phyloP scores from a whole-genome alignment of 164 flowering plant species.

The Kingdonia uniflora region DNA sequence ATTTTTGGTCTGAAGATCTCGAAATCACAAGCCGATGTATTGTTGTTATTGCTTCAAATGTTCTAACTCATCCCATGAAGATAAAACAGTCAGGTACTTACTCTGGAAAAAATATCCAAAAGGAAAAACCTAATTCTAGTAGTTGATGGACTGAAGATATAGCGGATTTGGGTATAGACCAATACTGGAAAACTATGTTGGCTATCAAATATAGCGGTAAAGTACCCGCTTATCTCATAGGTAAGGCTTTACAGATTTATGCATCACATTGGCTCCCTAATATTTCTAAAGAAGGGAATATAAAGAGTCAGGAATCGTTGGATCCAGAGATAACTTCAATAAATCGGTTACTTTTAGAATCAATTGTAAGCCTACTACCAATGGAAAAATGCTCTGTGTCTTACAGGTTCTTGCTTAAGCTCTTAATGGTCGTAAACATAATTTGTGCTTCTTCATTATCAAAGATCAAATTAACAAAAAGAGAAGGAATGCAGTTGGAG shows the following conservation, averaged over 20 bases:
- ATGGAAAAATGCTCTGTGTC: conserved; percentile 68
- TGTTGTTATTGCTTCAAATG: conserved; percentile 54
- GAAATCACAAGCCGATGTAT: conserved; percentile 77
- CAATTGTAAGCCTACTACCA: conserved; percentile 79
- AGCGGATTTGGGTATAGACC: conserved; percentile 67
- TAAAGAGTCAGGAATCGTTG: conserved; percentile 15
- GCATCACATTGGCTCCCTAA: conserved; percentile 75
- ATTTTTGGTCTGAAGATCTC: conserved; percentile 66
- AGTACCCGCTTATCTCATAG: conserved; percentile 50
- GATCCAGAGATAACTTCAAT: conserved; percentile 40
- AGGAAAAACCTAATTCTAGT: conserved; percentile 13
- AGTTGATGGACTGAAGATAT: conserved; percentile 93
- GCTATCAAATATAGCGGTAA: conserved; percentile 67
- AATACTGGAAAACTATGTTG: conserved; percentile 71
- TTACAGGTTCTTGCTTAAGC: conserved; percentile 68
- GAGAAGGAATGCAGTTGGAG: conserved; percentile 75
- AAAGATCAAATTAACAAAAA: conserved; percentile 65
- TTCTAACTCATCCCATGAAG: conserved; percentile 43
- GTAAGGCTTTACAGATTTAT: conserved; percentile 69
- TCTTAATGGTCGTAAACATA: conserved; percentile 65
- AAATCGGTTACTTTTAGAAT: conserved; percentile 60
- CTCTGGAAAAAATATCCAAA: conserved; percentile 26
- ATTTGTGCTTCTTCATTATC: conserved; percentile 66
- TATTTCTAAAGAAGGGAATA: conserved; percentile 34
- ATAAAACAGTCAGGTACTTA: conserved; percentile 43